Percentiles rank a stretch among this genome's conserved stretches.
Conservation (phyloP, 1,284 basidiomycete species). For the Gomphus bonarii region DNA sequence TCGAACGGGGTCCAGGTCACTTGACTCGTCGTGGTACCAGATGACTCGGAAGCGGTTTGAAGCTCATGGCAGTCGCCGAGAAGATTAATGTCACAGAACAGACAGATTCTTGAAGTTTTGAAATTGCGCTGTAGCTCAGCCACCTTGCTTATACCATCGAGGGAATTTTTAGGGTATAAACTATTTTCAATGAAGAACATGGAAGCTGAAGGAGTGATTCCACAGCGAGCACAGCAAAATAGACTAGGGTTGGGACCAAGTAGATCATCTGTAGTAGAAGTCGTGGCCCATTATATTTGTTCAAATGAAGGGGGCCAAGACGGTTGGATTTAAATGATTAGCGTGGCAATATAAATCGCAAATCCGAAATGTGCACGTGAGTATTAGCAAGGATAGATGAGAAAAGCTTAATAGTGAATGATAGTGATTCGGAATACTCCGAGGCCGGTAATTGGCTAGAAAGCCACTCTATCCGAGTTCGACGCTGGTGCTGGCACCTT, state of each 20-base stretch:
- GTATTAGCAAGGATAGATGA: too few species aligned
- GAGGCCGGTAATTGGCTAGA: too few species aligned
- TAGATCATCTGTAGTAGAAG: not conserved
- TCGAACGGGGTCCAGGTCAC: not conserved
- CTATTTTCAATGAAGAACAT: too few species aligned
- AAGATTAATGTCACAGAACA: not conserved
- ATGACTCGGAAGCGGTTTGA: not conserved
- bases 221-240: not conserved
- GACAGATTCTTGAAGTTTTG: not conserved
- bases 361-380: not conserved
- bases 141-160: not conserved
- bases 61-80: not conserved
- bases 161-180: not conserved
- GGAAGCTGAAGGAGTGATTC: not conserved
- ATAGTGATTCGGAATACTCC: too few species aligned
- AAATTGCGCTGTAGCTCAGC: not conserved
- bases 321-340: not conserved
- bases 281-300: not conserved
- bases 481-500: too few species aligned
- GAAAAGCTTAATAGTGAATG: too few species aligned
- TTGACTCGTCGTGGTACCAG: not conserved
- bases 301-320: not conserved
- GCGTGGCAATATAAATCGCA: not conserved
- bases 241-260: not conserved
- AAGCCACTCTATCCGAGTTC: too few species aligned